These are phyloP conservation scores for Agaricus subrufescens DNA, from an alignment of 768 basidiomycete species.

Conservation along the genomic window DNA sequence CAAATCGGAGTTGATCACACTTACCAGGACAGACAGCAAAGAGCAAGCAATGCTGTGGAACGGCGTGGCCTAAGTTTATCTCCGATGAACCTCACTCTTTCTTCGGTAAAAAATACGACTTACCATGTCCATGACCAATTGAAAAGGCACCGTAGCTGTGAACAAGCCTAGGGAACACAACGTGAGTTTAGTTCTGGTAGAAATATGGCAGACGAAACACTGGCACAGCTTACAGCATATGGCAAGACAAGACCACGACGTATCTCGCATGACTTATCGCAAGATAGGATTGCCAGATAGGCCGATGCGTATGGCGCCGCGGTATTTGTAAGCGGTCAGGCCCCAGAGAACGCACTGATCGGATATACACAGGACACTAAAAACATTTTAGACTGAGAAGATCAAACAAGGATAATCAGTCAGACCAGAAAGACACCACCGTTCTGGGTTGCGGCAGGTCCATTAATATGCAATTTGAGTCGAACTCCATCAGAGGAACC, in stretches of 20 bases:
- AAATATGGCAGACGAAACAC: no score
- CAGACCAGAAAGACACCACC: background rate
- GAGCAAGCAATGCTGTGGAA: background rate
- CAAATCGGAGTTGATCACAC: background rate
- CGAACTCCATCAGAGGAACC: background rate
- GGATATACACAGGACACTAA: background rate
- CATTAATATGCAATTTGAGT: background rate
- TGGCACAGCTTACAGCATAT: no score
- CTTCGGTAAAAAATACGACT: no score
- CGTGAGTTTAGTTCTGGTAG: no score
- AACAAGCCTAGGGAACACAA: no score
- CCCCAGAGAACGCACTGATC: background rate
- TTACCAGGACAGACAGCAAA: background rate
- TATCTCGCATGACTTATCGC: slow-evolving; percentile 2
- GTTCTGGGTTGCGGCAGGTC: background rate
- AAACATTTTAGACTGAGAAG: background rate
- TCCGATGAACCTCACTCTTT: no score
- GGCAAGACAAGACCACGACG: background rate
- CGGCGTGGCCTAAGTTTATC: no score
- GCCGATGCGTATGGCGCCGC: background rate
- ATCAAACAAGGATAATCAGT: background rate
- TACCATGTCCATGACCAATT: no score
- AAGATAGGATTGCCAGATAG: background rate
- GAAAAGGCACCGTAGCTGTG: no score
- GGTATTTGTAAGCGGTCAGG: background rate